Conservation (phyloP, 495 filamentous ascomycete genomes). For the Penicillium argentinense region DNA sequence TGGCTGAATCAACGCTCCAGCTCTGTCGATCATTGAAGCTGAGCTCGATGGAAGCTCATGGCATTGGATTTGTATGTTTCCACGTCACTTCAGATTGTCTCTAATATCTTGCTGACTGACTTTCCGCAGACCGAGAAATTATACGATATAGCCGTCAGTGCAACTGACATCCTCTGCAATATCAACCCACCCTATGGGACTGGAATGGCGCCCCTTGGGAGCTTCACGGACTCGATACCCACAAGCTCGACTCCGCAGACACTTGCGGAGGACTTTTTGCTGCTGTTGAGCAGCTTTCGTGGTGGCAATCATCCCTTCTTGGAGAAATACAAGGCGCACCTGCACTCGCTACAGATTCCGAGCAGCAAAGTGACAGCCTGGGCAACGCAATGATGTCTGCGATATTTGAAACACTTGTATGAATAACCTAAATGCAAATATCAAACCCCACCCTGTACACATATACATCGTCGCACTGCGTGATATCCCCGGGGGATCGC, state of each 20-base stretch:
- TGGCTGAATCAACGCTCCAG: conserved; percentile 64
- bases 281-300: conserved; percentile 36
- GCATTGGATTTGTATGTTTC: conserved; percentile 63
- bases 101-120: conserved; percentile 10
- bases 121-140: conserved; percentile 38
- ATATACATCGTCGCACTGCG: no score
- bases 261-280: conserved; percentile 35
- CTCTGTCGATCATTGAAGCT: conserved; percentile 61
- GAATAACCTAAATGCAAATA: conserved; percentile 7
- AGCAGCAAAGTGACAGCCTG: conserved; percentile 15
- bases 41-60: conserved; percentile 71
- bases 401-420: background rate
- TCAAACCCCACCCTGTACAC: conserved; percentile 2
- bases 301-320: conserved; percentile 43
- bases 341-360: conserved; percentile 26
- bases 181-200: conserved; percentile 25
- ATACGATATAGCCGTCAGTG: conserved; percentile 41
- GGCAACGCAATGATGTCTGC: conserved; percentile 17
- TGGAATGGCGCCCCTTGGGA: conserved; percentile 13
- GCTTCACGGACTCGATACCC: conserved; percentile 17
- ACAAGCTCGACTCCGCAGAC: conserved; percentile 24
- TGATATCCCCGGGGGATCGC: no score
- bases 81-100: background rate
- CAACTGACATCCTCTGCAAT: conserved; percentile 37
- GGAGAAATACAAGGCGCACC: conserved; percentile 34